phyloP scores from a whole-genome alignment of 1,139 yeast genomes.

The Wickerhamiella pararugosa region DNA sequence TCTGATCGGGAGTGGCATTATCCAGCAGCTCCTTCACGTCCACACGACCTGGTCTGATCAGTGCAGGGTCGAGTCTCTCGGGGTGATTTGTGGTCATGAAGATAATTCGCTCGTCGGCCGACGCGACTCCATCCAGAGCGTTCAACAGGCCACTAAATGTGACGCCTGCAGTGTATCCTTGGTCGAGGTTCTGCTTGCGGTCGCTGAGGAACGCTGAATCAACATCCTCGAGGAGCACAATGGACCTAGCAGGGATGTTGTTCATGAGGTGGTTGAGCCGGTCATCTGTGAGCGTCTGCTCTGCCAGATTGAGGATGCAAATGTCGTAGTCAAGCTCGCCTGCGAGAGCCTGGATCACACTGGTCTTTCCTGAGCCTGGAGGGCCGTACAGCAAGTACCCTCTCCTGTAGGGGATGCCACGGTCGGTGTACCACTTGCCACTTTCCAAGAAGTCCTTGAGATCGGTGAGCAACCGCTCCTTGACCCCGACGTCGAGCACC shows the following conservation, averaged over 20 bases:
- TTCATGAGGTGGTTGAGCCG: slow-evolving; percentile 89
- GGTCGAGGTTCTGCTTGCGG: slow-evolving; percentile 63
- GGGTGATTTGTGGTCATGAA: slow-evolving; percentile 99
- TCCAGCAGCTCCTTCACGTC: slow-evolving; percentile 72
- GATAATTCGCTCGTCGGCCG: slow-evolving; percentile 90
- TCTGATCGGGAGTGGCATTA: slow-evolving; percentile 74
- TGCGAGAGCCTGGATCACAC: slow-evolving; percentile 90
- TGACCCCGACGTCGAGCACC: slow-evolving; percentile 61
- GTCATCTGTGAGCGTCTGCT: slow-evolving; percentile 84
- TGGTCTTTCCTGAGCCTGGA: slow-evolving; percentile 95
- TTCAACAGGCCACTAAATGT: slow-evolving; percentile 89
- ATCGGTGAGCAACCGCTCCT: slow-evolving; percentile 50
- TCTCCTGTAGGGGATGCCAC: slow-evolving; percentile 95
- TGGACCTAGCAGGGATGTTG: slow-evolving; percentile 82
- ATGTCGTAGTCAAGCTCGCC: slow-evolving; percentile 93
- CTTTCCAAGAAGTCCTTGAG: slow-evolving; percentile 64
- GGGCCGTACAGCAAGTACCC: slow-evolving; percentile 94
- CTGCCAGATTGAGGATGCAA: slow-evolving; percentile 81
- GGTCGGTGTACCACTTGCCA: slow-evolving; percentile 83
- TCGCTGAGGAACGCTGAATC: slow-evolving; percentile 81
- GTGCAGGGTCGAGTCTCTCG: slow-evolving; percentile 62
- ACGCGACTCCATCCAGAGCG: slow-evolving; percentile 96
- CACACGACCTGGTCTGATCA: slow-evolving; percentile 85
- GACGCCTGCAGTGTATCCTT: slow-evolving; percentile 59
- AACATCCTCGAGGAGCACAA: slow-evolving; percentile 74